Percentiles rank a stretch among this genome's conserved stretches.
Conservation (phyloP, 768 basidiomycete species). For the Amanita rimosa region DNA sequence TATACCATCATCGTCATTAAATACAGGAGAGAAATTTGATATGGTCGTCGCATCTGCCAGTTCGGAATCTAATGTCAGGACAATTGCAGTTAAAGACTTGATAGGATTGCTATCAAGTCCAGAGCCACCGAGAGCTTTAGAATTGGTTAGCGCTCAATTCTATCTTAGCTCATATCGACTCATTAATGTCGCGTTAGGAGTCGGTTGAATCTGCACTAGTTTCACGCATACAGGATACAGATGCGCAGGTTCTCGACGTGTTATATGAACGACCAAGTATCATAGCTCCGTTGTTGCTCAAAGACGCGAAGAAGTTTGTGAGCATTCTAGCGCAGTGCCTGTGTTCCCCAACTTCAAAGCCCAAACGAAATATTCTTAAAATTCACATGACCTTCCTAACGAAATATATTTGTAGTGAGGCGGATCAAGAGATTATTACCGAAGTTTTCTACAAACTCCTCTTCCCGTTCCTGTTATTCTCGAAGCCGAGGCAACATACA, state of each 20-base stretch:
- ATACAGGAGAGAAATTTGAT: constrained; percentile 15
- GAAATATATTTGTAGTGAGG: constrained; percentile 25
- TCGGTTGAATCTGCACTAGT: constrained; percentile 54
- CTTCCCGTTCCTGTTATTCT: constrained; percentile 67
- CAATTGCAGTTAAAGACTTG: constrained; percentile 46
- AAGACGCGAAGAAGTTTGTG: constrained; percentile 33
- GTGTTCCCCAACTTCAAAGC: constrained; percentile 25
- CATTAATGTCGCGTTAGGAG: constrained; percentile 22
- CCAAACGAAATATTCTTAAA: constrained; percentile 39
- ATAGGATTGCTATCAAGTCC: constrained; percentile 25
- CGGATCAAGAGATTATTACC: constrained; percentile 4
- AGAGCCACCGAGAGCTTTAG: constrained; percentile 19
- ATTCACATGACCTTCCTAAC: constrained; percentile 48
- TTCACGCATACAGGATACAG: constrained; percentile 58
- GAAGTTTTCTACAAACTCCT: constrained; percentile 40
- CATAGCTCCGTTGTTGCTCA: constrained; percentile 34
- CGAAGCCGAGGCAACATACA: constrained; percentile 60
- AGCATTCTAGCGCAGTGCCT: constrained; percentile 27
- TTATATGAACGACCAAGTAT: constrained; percentile 46
- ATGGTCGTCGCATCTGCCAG: constrained; percentile 46
- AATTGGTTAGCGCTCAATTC: constrained; percentile 27
- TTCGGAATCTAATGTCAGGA: constrained; percentile 50
- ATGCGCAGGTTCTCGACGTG: constrained; percentile 46
- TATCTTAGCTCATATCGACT: neutral
- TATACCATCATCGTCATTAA: neutral